Conservation (phyloP, 192 early-diverging fungal species). For the Backusella psychrophila region DNA sequence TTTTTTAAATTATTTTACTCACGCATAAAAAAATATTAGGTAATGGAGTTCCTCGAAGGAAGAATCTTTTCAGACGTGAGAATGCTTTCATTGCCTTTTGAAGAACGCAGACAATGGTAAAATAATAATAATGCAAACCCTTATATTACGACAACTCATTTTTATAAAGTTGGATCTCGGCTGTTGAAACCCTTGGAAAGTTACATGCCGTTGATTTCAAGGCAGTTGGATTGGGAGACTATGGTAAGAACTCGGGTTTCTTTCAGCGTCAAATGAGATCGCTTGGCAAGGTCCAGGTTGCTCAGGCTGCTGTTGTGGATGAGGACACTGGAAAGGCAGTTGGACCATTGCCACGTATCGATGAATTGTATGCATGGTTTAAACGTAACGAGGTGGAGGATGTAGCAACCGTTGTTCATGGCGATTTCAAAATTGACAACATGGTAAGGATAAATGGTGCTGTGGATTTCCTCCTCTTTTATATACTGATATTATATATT, state of each 20-base stretch:
- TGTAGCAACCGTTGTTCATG: conserved; percentile 83
- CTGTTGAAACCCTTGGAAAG: conserved; percentile 74
- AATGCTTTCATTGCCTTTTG: conserved; percentile 51
- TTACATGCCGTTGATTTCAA: conserved; percentile 74
- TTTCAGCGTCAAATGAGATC: conserved; percentile 85
- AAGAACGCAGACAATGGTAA: conserved; percentile 57
- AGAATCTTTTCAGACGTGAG: conserved; percentile 75
- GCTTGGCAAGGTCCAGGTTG: conserved; percentile 57
- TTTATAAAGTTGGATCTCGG: conserved; percentile 57
- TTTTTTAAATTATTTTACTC: not conserved
- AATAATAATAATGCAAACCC: not conserved
- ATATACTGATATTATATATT: not conserved
- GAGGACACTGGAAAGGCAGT: conserved; percentile 49
- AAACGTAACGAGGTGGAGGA: conserved; percentile 62
- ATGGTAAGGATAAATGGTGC: conserved; percentile 37
- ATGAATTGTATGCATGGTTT: conserved; percentile 77
- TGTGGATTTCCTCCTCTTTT: not conserved
- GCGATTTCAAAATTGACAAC: conserved; percentile 86
- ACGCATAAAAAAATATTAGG: conserved; percentile 31
- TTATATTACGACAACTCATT: no score
- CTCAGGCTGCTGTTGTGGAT: conserved; percentile 70
- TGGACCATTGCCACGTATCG: conserved; percentile 66
- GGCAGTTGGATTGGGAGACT: conserved; percentile 64
- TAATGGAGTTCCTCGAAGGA: conserved; percentile 95
- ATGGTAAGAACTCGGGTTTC: conserved; percentile 68